Conservation (phyloP, 495 filamentous ascomycete genomes). For the Paragyromitra xinjiangensis region DNA sequence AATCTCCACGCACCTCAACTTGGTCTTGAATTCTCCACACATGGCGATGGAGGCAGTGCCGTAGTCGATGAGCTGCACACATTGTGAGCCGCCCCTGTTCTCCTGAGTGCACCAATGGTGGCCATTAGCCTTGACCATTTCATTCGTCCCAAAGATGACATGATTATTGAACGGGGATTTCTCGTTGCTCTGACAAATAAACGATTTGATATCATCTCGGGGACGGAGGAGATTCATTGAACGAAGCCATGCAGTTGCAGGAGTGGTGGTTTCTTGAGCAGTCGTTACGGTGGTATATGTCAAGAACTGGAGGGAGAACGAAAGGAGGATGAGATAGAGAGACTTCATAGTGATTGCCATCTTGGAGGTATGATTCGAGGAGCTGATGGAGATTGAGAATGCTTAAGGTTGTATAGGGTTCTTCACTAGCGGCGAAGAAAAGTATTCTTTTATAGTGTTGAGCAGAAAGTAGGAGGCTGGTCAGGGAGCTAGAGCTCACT, state of each 20-base stretch:
- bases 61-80: slow-evolving; percentile 22
- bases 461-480: slow-evolving; percentile 7
- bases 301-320: slow-evolving; percentile 28
- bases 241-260: neutral
- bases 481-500: neutral
- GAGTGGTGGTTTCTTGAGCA: slow-evolving; percentile 5
- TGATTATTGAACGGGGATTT: slow-evolving; percentile 40
- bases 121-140: slow-evolving; percentile 8
- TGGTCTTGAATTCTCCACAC: slow-evolving; percentile 41
- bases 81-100: slow-evolving; percentile 28
- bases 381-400: neutral
- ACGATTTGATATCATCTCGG: slow-evolving; percentile 4
- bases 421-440: neutral
- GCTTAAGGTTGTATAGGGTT: slow-evolving; percentile 10
- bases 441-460: slow-evolving; percentile 3
- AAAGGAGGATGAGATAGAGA: slow-evolving; percentile 28
- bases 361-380: neutral
- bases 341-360: slow-evolving; percentile 19
- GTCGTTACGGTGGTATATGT: neutral
- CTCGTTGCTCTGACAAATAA: slow-evolving; percentile 28
- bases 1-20: slow-evolving; percentile 27
- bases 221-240: neutral
- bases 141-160: slow-evolving; percentile 21
- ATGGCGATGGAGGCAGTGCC: slow-evolving; percentile 34
- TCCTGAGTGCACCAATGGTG: slow-evolving; percentile 47